Evolutionary conservation across 2,329 filamentous ascomycete genomes (phyloP).

Genomic region (Stachybotrys chlorohalonatus): DNA sequence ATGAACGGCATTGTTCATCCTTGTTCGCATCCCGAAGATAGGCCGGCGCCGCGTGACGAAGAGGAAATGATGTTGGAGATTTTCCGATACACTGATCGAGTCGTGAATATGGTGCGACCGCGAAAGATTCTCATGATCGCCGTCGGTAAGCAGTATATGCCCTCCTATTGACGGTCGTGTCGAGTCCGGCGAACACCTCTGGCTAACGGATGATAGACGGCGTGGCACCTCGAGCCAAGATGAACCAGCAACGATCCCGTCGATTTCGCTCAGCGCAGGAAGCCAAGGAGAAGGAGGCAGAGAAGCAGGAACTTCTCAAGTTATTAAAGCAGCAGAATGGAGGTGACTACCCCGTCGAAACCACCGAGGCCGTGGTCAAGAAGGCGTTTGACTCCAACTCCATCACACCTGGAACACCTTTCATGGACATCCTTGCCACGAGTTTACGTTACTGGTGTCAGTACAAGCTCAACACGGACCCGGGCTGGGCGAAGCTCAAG

Average conservation of each 20-base stretch:
- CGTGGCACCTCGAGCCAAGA: conserved; percentile 94
- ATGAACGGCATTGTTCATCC: conserved; percentile 99
- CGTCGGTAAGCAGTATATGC: conserved; percentile 54
- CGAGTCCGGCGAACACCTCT: neutral
- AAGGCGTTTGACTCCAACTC: conserved; percentile 86
- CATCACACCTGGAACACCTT: conserved; percentile 94
- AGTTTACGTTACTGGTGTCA: conserved; percentile 94
- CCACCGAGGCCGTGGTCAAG: conserved; percentile 55
- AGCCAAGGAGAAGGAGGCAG: conserved; percentile 85
- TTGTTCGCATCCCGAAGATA: conserved; percentile 93
- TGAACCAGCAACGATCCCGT: conserved; percentile 97
- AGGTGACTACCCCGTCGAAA: conserved; percentile 52
- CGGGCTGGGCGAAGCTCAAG: conserved; percentile 91
- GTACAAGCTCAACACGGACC: conserved; percentile 96
- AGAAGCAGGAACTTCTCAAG: conserved; percentile 81
- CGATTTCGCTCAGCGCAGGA: conserved; percentile 93
- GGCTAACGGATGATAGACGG: conserved; percentile 52
- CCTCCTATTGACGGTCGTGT: neutral
- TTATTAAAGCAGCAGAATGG: conserved; percentile 72
- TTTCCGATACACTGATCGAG: conserved; percentile 96
- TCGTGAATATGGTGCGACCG: conserved; percentile 97
- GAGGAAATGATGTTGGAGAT: conserved; percentile 99
- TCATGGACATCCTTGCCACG: conserved; percentile 91
- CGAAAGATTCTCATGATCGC: conserved; percentile 96
- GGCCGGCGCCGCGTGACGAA: conserved; percentile 82